Evolutionary conservation across 768 basidiomycete species (phyloP).

Genomic region (Pleurotus ostreatus): DNA sequence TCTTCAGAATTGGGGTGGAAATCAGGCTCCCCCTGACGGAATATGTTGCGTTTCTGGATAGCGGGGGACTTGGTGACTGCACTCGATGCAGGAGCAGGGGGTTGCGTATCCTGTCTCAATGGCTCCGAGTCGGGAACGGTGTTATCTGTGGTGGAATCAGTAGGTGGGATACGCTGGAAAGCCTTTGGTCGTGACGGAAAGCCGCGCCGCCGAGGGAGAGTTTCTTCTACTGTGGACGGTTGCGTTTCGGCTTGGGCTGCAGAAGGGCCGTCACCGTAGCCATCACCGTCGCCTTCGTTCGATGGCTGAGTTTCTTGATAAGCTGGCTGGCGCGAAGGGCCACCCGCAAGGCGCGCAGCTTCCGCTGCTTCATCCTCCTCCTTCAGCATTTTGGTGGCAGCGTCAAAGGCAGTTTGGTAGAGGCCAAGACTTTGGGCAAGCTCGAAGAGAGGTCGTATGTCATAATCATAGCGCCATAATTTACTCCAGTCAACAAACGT

Average conservation of each 20-base stretch:
- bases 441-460: no score
- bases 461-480: no score
- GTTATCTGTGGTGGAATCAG: conserved; percentile 18
- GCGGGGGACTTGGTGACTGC: neutral
- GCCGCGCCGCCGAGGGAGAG: neutral
- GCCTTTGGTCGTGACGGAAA: conserved; percentile 1
- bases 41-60: conserved; percentile 9
- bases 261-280: conserved; percentile 3
- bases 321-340: neutral
- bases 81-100: neutral
- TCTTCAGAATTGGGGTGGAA: conserved; percentile 14
- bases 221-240: conserved; percentile 2
- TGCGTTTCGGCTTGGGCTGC: conserved; percentile 12
- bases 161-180: neutral
- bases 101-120: conserved; percentile 23
- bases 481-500: no score
- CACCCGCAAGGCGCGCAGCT: neutral
- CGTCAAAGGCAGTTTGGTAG: no score
- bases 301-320: neutral
- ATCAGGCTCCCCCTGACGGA: conserved; percentile 6
- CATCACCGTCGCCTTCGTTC: neutral
- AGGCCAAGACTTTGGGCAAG: no score
- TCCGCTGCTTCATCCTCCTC: no score
- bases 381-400: no score
- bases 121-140: conserved; percentile 67